Evolutionary conservation across 805 yeast species (phyloP), one percentile per base, ranked within the genome.

Genomic region (Alloascoidea africana): DNA sequence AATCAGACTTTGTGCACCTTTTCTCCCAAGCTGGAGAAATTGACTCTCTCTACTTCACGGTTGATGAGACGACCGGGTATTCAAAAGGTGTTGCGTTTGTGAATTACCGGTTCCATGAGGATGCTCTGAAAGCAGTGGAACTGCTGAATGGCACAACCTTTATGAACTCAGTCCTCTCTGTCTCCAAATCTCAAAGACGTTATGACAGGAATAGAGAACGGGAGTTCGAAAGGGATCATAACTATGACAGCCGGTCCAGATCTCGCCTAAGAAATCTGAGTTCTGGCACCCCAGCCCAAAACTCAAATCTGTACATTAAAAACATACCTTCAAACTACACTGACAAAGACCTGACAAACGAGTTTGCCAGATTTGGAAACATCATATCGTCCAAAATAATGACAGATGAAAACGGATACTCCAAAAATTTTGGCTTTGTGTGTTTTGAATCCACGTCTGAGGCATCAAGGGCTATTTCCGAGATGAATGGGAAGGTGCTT

Each of bases 361-460:
- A 64, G 39, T 74, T 72, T 48, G 47, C 52, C 16, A 45, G 48
- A 37, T 73, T 55, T 51, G 81, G 82, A 11, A 59, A 55, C 17
- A 68, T 74, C 27, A 61, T 68, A 5, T 68, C 76, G 33, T 70
- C 74, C 3, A 69, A 70, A 39, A 60, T 73, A 17, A 72, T 74
- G 58, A 68, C 73, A 2, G 65, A 60, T 40, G 63, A 60, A 27
- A 41, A 45, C 13, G 65, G 63, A 19, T 62, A 62, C 41, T 78
- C 89, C 16, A 71, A 75, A 52, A 87, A 91, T 16, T 83, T 78
- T 52, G 93, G 91, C 34, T 83, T 83, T 60, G 83, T 82, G 38
- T 80, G 85, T 56, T 83, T 68, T 51, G 74, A 72, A 48, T 60
- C 60, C 43, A 77, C 81, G 39, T 60, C 70, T 36, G 70, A 75